Evolutionary conservation across 148 eudicot genomes (phyloP).

Genomic region (Vaccinium macrocarpon): DNA sequence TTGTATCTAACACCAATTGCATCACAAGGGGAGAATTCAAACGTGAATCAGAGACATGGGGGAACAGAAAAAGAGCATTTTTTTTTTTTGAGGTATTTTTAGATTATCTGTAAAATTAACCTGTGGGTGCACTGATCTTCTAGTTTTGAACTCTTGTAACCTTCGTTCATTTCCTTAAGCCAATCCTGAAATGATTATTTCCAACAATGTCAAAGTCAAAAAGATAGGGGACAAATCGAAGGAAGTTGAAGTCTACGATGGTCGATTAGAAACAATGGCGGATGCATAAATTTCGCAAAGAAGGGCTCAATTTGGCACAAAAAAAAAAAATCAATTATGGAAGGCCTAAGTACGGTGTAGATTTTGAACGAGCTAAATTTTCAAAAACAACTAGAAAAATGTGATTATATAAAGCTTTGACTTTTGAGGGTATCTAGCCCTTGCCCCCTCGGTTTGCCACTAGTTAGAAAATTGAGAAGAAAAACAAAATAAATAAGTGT

Average conservation of each 20-base stretch:
- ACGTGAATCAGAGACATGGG: not conserved
- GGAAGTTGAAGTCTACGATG: not conserved
- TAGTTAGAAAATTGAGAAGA: not conserved
- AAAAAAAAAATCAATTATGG: not conserved
- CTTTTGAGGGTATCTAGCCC: not conserved
- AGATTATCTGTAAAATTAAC: not conserved
- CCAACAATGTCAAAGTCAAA: not conserved
- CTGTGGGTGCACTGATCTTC: constrained; percentile 52
- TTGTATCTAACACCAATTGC: constrained; percentile 35
- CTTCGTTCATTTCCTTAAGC: constrained; percentile 26
- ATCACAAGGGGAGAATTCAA: not conserved
- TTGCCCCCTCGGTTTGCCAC: not conserved
- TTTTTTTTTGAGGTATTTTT: not conserved
- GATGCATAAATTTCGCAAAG: not conserved
- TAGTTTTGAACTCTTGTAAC: constrained; percentile 43
- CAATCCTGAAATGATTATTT: constrained; percentile 31
- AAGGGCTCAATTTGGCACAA: not conserved
- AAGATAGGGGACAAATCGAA: not conserved
- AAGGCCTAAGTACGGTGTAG: not conserved
- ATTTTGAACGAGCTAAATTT: not conserved
- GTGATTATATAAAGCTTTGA: not conserved
- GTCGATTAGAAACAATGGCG: not conserved
- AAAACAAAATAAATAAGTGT: not conserved
- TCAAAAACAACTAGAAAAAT: not conserved
- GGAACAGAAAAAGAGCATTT: not conserved